Evolutionary conservation across 148 eudicot genomes (phyloP).

Genomic region (Simmondsia chinensis): DNA sequence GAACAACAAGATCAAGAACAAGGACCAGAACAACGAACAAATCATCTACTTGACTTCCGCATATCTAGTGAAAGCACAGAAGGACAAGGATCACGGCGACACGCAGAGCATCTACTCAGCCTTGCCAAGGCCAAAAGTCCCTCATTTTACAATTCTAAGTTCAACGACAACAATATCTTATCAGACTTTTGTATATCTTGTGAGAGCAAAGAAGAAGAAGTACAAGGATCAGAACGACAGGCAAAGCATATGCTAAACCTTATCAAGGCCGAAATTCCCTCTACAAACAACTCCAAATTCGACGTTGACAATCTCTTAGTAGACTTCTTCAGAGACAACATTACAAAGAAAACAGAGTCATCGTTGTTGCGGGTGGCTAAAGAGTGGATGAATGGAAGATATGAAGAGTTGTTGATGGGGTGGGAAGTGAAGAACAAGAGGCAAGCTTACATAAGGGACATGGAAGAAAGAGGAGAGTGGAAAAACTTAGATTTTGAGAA

Average conservation of each 20-base stretch:
- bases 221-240: slow-evolving; percentile 9
- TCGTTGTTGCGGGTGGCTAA: slow-evolving; percentile 26
- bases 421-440: slow-evolving; percentile 53
- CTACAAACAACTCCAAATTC: slow-evolving; percentile 3
- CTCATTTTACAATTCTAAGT: too few relatives aligned
- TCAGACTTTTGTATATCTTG: too few relatives aligned
- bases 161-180: too few relatives aligned
- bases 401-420: slow-evolving; percentile 15
- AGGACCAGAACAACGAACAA: slow-evolving; percentile 2
- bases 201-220: slow-evolving; percentile 18
- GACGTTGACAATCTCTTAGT: slow-evolving; percentile 21
- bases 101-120: too few relatives aligned
- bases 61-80: too few relatives aligned
- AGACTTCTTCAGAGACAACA: slow-evolving; percentile 37
- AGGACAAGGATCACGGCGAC: too few relatives aligned
- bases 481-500: slow-evolving; percentile 22
- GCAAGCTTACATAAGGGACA: slow-evolving; percentile 38
- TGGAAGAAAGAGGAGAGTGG: slow-evolving; percentile 57
- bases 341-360: slow-evolving; percentile 4
- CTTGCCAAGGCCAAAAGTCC: too few relatives aligned
- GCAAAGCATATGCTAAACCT: slow-evolving; percentile 26
- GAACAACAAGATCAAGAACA: slow-evolving; percentile 14
- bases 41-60: too few relatives aligned
- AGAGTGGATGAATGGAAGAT: slow-evolving; percentile 45
- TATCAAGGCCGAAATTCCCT: slow-evolving; percentile 16